Conservation (phyloP, 2,329 filamentous ascomycete species). For the Triangularia verruculosa region DNA sequence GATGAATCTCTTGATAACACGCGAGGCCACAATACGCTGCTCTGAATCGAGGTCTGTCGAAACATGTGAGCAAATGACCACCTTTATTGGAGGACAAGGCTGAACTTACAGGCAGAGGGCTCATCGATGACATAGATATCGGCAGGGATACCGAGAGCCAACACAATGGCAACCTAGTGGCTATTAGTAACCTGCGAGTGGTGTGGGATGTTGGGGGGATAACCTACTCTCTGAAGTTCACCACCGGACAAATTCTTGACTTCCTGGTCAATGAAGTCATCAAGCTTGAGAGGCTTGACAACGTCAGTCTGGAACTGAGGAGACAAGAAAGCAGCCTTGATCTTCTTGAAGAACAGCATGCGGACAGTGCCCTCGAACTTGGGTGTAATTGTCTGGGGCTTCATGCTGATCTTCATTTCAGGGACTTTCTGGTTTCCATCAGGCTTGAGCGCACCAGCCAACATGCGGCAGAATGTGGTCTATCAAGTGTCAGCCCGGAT, state of each 20-base stretch:
- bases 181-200: conserved; percentile 11
- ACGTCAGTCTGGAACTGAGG: conserved; percentile 99
- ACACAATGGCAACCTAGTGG: conserved; percentile 61
- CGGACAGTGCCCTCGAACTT: conserved; percentile 97
- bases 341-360: conserved; percentile 99
- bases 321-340: conserved; percentile 92
- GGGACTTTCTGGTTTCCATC: conserved; percentile 77
- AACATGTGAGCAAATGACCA: not conserved
- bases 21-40: conserved; percentile 94
- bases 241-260: conserved; percentile 98
- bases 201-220: not conserved
- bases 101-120: conserved; percentile 67
- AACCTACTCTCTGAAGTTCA: conserved; percentile 89
- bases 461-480: conserved; percentile 96
- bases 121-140: conserved; percentile 99
- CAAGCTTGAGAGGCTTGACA: conserved; percentile 97
- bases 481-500: conserved; percentile 37
- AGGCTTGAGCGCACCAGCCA: conserved; percentile 90
- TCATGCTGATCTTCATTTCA: conserved; percentile 97
- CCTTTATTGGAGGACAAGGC: not conserved
- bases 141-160: conserved; percentile 91
- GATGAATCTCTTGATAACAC: conserved; percentile 99
- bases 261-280: conserved; percentile 99
- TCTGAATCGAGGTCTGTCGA: conserved; percentile 79
- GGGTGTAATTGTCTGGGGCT: conserved; percentile 98